phyloP scores from a whole-genome alignment of 78 protist genomes.

The Dictyostelium brefeldianum region DNA sequence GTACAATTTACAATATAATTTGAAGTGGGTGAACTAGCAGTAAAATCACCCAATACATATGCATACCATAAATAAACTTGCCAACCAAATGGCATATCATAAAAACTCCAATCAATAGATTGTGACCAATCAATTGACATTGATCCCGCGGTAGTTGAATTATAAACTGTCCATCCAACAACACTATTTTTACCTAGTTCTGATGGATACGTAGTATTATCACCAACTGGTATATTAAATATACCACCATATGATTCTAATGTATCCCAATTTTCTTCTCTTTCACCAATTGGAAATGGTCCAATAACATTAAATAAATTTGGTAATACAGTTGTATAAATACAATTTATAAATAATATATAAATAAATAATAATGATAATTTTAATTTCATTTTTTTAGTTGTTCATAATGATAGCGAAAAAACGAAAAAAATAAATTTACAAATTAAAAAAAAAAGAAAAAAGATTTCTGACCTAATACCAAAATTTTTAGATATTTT shows the following conservation, averaged over 20 bases:
- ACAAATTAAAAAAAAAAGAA: too few relatives aligned
- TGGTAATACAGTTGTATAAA: neutral
- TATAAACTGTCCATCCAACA: constrained; percentile 30
- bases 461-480: too few relatives aligned
- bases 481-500: too few relatives aligned
- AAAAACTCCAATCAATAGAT: constrained; percentile 25
- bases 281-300: constrained; percentile 57
- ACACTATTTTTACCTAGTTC: constrained; percentile 36
- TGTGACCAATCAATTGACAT: constrained; percentile 13
- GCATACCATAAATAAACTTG: constrained; percentile 60
- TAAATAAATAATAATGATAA: neutral
- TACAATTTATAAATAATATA: neutral
- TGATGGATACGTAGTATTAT: constrained; percentile 35
- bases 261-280: constrained; percentile 34
- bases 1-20: constrained; percentile 42
- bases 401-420: too few relatives aligned
- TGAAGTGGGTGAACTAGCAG: neutral
- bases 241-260: constrained; percentile 65
- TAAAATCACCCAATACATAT: constrained; percentile 51
- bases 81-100: constrained; percentile 36
- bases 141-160: neutral
- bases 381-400: too few relatives aligned
- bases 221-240: constrained; percentile 51
- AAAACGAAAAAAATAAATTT: too few relatives aligned
- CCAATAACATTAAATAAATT: constrained; percentile 18